A percentile compares a stretch with the other conserved stretches of the same genome.
phyloP scores from a whole-genome alignment of 352 stramenopile genomes.

The Pseudoperonospora humuli region DNA sequence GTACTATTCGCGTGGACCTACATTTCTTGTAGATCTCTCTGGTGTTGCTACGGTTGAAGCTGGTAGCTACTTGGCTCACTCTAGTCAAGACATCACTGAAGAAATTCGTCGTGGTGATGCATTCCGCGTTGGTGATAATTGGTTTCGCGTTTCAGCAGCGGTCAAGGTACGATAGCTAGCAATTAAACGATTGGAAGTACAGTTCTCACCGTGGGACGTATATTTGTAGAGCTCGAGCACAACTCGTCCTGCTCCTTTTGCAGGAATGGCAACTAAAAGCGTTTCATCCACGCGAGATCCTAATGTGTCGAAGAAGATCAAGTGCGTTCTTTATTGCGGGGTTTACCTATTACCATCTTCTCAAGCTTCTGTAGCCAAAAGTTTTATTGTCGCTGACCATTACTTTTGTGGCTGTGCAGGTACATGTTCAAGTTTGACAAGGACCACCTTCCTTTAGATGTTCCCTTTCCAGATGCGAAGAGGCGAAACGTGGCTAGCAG shows the following conservation, averaged over 20 bases:
- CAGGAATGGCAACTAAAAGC: slow-evolving; percentile 64
- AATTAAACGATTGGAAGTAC: neutral
- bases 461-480: slow-evolving; percentile 67
- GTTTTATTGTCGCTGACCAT: neutral
- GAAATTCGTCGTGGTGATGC: slow-evolving; percentile 74
- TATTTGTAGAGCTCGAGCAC: slow-evolving; percentile 54
- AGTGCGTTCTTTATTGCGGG: slow-evolving; percentile 16
- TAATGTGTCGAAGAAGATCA: slow-evolving; percentile 81
- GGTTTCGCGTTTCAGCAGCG: slow-evolving; percentile 72
- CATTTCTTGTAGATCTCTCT: slow-evolving; percentile 71
- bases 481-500: slow-evolving; percentile 47
- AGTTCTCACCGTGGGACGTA: neutral
- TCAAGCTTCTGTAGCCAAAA: neutral
- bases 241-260: slow-evolving; percentile 53
- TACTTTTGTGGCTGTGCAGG: slow-evolving; percentile 12
- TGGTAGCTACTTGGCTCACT: slow-evolving; percentile 58
- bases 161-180: slow-evolving; percentile 38
- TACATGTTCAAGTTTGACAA: slow-evolving; percentile 85
- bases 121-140: slow-evolving; percentile 69
- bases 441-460: slow-evolving; percentile 69
- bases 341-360: neutral
- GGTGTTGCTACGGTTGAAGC: slow-evolving; percentile 63
- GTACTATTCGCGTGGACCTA: slow-evolving; percentile 57
- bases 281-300: slow-evolving; percentile 70
- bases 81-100: slow-evolving; percentile 51